Base-by-base conservation (phyloP, 495 filamentous ascomycete species). In the Podospora sp. region DNA sequence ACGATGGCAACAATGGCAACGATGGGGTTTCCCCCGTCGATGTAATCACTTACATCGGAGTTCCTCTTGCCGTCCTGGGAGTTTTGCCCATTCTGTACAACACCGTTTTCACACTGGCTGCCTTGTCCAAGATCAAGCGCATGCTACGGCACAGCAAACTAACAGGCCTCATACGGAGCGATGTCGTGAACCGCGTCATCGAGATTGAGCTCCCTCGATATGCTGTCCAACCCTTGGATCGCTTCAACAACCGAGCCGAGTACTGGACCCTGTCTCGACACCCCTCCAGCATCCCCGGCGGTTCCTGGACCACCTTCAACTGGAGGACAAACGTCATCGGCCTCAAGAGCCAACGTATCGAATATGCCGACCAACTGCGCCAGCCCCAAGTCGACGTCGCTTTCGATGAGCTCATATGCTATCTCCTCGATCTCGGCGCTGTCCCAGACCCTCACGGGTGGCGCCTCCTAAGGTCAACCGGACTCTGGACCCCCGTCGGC, bases 1-100 rank as follows among this genome's bases (percentile, higher is more conserved):
- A 33, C 3, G 29, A 33, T 33, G 29, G 29, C 29, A 8, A 33
- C 29, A 18, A 46, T 36, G 33, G 33, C 6, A 12, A 36, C 33
- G 16, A 53, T 14, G 52, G 52, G 24, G 25, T 25, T 20, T 59
- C 75, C 8, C 67, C 81, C 11, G 77, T 71, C 14, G 77, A 83
- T 57, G 75, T 84, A 58, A 82, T 83, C 72, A 84, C 81, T 0
- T 79, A 85, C 72, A 85, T 89, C 69, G 87, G 87, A 63, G 80
- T 91, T 2, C 88, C 88, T 20, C 79, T 91, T 46, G 88, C 86
- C 3, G 87, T 90, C 8, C 77, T 90, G 9, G 88, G 88, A n/a
- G 86, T 89, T n/a, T 76, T 89, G 6, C 87, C 88, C 0, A 90
- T 89, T 63, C 78, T 90, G 21, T 89, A 88, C 76, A 90, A 88